These are phyloP conservation scores for Pezicula neosporulosa DNA, from an alignment of 2,329 filamentous ascomycete species.

Conservation along the genomic window DNA sequence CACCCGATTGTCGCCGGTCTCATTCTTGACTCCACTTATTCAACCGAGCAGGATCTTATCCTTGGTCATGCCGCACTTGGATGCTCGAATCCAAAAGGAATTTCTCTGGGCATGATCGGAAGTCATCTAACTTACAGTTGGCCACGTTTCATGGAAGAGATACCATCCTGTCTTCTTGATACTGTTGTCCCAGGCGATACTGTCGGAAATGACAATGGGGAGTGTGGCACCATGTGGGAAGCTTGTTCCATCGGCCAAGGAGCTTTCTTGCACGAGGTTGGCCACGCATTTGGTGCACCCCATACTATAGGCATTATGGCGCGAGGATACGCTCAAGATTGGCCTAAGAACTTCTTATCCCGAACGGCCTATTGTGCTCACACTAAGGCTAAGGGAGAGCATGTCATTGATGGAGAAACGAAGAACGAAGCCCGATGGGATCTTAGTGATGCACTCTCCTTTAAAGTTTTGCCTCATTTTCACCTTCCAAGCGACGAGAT, in stretches of 20 bases:
- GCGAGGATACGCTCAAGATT: constrained; percentile 37
- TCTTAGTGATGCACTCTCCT: constrained; percentile 62
- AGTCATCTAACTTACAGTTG: constrained; percentile 70
- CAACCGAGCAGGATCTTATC: constrained; percentile 53
- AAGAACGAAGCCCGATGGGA: constrained; percentile 66
- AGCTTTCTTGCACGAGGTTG: constrained; percentile 68
- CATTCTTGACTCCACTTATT: constrained; percentile 68
- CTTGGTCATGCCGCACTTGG: constrained; percentile 66
- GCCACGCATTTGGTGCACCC: constrained; percentile 66
- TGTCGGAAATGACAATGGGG: constrained; percentile 38
- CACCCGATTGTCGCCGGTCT: constrained; percentile 68
- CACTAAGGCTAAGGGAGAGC: constrained; percentile 20
- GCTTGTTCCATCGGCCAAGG: constrained; percentile 56
- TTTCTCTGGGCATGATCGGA: constrained; percentile 68
- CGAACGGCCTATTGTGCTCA: constrained; percentile 31
- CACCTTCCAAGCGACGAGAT: constrained; percentile 56
- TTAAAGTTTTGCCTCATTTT: constrained; percentile 67
- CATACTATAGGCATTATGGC: constrained; percentile 67
- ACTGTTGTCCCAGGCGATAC: constrained; percentile 31
- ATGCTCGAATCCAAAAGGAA: constrained; percentile 43
- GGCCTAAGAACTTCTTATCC: constrained; percentile 39
- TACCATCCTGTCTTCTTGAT: constrained; percentile 46
- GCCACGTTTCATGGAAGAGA: constrained; percentile 66
- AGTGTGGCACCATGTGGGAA: constrained; percentile 40
- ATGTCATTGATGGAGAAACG: constrained; percentile 31